Conservation (phyloP, 306 rosid genomes). For the Fragaria iinumae region DNA sequence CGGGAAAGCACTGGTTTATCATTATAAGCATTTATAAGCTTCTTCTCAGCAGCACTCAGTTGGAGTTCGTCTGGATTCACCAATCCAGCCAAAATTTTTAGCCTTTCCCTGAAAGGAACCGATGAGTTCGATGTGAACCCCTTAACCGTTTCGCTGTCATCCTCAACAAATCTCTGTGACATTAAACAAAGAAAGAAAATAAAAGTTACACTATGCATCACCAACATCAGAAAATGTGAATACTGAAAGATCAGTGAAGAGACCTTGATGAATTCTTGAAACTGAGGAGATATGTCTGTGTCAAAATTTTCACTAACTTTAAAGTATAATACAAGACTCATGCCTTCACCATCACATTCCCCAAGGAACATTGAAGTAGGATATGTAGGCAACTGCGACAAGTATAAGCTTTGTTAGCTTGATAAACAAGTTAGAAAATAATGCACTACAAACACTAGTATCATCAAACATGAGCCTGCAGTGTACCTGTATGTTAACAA, state of each 20-base stretch:
- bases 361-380: conserved; percentile 75
- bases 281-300: conserved; percentile 50
- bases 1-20: conserved; percentile 94
- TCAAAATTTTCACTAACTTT: conserved; percentile 65
- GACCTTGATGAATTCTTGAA: conserved; percentile 67
- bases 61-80: conserved; percentile 83
- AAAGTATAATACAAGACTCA: conserved; percentile 87
- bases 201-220: background rate
- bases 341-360: conserved; percentile 79
- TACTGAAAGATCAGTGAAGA: background rate
- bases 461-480: background rate
- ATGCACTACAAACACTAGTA: background rate
- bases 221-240: background rate
- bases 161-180: conserved; percentile 63
- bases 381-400: conserved; percentile 74
- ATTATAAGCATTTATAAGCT: conserved; percentile 71
- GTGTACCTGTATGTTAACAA: conserved; percentile 84
- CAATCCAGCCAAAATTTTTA: conserved; percentile 72
- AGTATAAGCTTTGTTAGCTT: background rate
- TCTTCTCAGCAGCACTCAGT: conserved; percentile 66
- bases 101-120: conserved; percentile 77
- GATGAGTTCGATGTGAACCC: conserved; percentile 54
- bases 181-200: conserved; percentile 13
- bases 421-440: background rate
- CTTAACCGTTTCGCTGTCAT: conserved; percentile 74